Conservation (phyloP, 2,329 filamentous ascomycete genomes). For the Aureobasidium mangrovei region DNA sequence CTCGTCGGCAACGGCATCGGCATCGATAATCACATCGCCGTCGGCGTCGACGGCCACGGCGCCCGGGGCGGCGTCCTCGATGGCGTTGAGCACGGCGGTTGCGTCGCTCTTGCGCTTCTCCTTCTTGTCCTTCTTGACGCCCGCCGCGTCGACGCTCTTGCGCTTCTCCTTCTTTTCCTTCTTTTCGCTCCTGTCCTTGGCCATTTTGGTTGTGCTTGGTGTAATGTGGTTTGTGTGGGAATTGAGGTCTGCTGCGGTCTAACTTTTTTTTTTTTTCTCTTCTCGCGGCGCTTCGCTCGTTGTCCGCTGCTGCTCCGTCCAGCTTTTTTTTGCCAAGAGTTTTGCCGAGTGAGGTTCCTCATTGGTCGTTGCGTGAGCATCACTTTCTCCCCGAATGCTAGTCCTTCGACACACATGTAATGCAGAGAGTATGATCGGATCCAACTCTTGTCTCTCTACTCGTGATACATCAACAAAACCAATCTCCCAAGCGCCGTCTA, state of each 20-base stretch:
- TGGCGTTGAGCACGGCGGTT: conserved; percentile 56
- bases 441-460: too few species aligned
- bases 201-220: conserved; percentile 22
- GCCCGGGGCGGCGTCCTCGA: conserved; percentile 45
- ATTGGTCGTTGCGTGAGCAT: not conserved
- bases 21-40: conserved; percentile 27
- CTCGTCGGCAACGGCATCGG: conserved; percentile 25
- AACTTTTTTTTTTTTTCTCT: not conserved
- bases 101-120: conserved; percentile 52
- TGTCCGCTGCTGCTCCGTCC: not conserved
- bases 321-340: not conserved
- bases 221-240: not conserved
- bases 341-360: conserved; percentile 2
- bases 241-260: not conserved
- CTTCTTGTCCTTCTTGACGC: conserved; percentile 46
- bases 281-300: not conserved
- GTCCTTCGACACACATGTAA: too few species aligned
- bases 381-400: too few species aligned
- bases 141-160: conserved; percentile 23
- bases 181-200: conserved; percentile 33
- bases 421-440: too few species aligned
- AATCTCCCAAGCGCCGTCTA: too few species aligned
- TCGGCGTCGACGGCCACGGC: conserved; percentile 36
- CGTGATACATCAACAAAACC: too few species aligned
- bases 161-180: conserved; percentile 32